phyloP scores from a whole-genome alignment of 805 yeast genomes.

The Myxozyma mucilagina region DNA sequence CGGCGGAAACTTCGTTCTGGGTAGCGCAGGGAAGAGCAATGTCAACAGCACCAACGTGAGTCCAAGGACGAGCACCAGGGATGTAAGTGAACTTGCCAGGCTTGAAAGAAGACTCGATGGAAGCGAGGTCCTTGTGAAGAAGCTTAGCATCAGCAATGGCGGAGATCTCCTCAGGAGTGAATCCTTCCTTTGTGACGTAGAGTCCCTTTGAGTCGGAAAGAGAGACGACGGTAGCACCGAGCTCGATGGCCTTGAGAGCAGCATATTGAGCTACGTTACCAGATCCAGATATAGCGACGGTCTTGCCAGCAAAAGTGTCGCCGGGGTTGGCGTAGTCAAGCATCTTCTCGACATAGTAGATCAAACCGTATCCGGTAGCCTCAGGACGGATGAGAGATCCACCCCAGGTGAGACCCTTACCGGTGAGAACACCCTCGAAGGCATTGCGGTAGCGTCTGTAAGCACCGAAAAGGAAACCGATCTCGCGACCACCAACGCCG shows the following conservation, averaged over 20 bases:
- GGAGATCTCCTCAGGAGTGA: conserved; percentile 76
- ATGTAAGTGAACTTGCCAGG: conserved; percentile 62
- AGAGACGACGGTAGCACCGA: conserved; percentile 93
- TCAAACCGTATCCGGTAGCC: conserved; percentile 98
- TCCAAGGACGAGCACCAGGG: conserved; percentile 96
- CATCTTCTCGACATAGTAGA: conserved; percentile 97
- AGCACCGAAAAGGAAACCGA: conserved; percentile 95
- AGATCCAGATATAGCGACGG: conserved; percentile 95
- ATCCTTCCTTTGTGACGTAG: conserved; percentile 69
- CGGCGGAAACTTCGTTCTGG: conserved; percentile 96
- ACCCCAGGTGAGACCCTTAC: conserved; percentile 98
- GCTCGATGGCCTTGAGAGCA: conserved; percentile 93
- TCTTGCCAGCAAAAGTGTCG: conserved; percentile 73
- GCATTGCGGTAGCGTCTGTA: conserved; percentile 87
- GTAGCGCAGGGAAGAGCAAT: conserved; percentile 98
- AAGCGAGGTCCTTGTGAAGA: conserved; percentile 56
- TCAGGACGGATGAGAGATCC: conserved; percentile 98
- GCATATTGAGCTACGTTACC: conserved; percentile 99
- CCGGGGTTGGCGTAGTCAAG: conserved; percentile 89
- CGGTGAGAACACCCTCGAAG: conserved; percentile 97
- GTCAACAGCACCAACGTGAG: conserved; percentile 85
- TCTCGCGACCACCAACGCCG: conserved; percentile 96
- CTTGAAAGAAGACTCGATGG: conserved; percentile 37
- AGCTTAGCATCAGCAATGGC: conserved; percentile 81
- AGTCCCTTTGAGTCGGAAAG: conserved; percentile 94